Evolutionary conservation across 2,329 filamentous ascomycete species (phyloP).

Genomic region (Hymenoscyphus repandus): DNA sequence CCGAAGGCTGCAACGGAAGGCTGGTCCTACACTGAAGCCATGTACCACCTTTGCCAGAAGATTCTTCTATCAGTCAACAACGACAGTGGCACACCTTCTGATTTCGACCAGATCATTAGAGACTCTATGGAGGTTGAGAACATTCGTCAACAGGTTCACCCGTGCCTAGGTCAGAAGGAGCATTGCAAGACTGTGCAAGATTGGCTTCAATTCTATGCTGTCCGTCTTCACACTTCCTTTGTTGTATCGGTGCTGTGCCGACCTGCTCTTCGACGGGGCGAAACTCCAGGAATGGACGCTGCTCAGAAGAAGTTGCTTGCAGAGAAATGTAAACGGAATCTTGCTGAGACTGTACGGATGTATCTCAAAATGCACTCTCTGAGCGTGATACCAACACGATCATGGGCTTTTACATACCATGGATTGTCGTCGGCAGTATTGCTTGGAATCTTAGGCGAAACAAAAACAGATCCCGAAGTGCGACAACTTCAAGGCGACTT

Average conservation of each 20-base stretch:
- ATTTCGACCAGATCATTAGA: constrained; percentile 45
- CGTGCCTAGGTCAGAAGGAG: constrained; percentile 52
- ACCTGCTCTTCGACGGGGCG: constrained; percentile 50
- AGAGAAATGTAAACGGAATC: constrained; percentile 54
- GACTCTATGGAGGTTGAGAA: constrained; percentile 45
- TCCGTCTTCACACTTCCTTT: constrained; percentile 60
- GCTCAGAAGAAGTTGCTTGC: constrained; percentile 51
- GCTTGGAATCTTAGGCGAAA: constrained; percentile 58
- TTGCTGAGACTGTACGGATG: constrained; percentile 63
- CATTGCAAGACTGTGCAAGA: constrained; percentile 60
- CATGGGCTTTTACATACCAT: constrained; percentile 65
- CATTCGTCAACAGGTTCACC: constrained; percentile 41
- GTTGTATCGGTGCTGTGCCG: constrained; percentile 61
- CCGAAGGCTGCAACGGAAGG: constrained; percentile 47
- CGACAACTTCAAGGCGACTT: constrained; percentile 59
- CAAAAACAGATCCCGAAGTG: constrained; percentile 58
- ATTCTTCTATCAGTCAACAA: constrained; percentile 41
- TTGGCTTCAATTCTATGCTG: constrained; percentile 57
- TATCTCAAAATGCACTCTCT: constrained; percentile 65
- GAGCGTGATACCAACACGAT: constrained; percentile 60
- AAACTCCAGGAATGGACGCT: constrained; percentile 41
- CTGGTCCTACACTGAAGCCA: constrained; percentile 56
- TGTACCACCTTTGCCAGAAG: constrained; percentile 59
- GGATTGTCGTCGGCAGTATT: constrained; percentile 60
- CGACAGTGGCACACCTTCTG: constrained; percentile 24